Evolutionary conservation across 148 eudicot species (phyloP).

Genomic region (Euryodendron excelsum): DNA sequence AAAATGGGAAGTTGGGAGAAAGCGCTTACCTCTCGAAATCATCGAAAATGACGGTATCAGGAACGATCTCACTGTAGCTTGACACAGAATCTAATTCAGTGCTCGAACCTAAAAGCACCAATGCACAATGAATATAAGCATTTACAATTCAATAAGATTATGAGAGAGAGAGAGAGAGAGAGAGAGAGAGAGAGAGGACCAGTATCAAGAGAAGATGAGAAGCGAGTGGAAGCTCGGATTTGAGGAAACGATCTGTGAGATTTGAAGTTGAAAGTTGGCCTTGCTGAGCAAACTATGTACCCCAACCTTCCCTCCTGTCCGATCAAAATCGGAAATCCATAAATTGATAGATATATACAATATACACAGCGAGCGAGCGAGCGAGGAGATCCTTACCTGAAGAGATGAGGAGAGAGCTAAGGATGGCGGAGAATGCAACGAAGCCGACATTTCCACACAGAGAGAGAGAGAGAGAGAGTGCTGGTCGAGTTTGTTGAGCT

Average conservation of each 20-base stretch:
- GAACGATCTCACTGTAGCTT: constrained; percentile 83
- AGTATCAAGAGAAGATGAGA: constrained; percentile 52
- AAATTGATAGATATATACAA: background rate
- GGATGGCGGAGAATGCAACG: constrained; percentile 33
- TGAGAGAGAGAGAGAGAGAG: too few relatives aligned
- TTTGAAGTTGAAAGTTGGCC: constrained; percentile 34
- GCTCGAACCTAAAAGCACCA: constrained; percentile 39
- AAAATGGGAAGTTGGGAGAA: background rate
- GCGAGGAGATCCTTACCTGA: constrained; percentile 15
- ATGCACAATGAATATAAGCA: constrained; percentile 2
- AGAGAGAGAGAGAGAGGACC: constrained; percentile 33
- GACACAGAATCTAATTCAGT: constrained; percentile 82
- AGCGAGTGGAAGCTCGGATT: constrained; percentile 54
- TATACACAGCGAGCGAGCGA: background rate
- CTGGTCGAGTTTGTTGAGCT: too few relatives aligned
- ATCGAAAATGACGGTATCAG: constrained; percentile 93
- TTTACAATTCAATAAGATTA: too few relatives aligned
- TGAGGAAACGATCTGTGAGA: constrained; percentile 42
- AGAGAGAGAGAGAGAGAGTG: constrained; percentile 3
- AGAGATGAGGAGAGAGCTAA: constrained; percentile 29
- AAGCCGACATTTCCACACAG: constrained; percentile 28
- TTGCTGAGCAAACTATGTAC: constrained; percentile 30
- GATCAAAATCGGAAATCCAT: constrained; percentile 13
- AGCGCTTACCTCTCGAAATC: constrained; percentile 70
- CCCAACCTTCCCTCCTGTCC: constrained; percentile 39